phyloP scores from a whole-genome alignment of 108 stramenopile genomes.

The Mediolabrus comicus region DNA sequence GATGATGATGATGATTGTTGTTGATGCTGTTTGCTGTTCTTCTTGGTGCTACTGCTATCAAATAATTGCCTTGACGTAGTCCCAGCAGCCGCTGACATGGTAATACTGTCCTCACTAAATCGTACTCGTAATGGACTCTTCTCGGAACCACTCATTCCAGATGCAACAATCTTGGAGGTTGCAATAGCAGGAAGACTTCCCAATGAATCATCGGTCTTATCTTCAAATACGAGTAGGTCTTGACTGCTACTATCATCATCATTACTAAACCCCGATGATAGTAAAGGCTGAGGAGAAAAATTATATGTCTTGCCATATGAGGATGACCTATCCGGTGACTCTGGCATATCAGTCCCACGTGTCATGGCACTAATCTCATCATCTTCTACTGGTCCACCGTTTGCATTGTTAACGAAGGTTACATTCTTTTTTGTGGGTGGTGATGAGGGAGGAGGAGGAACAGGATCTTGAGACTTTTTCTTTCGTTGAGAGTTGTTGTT shows the following conservation, averaged over 20 bases:
- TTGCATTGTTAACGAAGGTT: background rate
- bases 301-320: background rate
- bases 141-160: too few species aligned
- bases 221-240: background rate
- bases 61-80: too few species aligned
- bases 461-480: background rate
- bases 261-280: background rate
- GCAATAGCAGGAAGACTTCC: too few species aligned
- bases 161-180: too few species aligned
- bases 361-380: background rate
- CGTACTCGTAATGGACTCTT: too few species aligned
- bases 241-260: background rate
- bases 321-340: too few species aligned
- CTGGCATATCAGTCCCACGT: background rate
- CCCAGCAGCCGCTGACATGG: too few species aligned
- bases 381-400: background rate
- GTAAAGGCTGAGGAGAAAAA: background rate
- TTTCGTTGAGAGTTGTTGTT: background rate
- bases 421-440: background rate
- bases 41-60: too few species aligned
- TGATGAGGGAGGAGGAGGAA: background rate
- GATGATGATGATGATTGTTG: too few species aligned
- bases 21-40: too few species aligned
- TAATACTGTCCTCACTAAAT: too few species aligned
- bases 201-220: background rate